Evolutionary conservation across 2,329 filamentous ascomycete species (phyloP).

Genomic region (Trichoderma sp.): DNA sequence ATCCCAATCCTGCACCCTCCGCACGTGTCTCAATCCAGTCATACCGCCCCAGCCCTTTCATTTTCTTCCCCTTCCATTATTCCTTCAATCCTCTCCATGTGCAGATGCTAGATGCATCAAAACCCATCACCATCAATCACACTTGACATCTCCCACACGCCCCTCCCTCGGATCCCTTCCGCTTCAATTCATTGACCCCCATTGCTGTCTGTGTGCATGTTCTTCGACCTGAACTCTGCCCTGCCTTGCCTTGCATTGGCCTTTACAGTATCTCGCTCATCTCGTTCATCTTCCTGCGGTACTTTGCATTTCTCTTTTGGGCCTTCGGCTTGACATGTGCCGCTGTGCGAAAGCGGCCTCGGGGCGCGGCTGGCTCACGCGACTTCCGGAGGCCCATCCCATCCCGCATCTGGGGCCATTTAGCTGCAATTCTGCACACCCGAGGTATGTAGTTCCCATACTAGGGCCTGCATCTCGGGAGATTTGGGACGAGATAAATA

Average conservation of each 20-base stretch:
- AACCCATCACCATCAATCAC: neutral
- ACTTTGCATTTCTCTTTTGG: neutral
- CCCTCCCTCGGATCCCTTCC: neutral
- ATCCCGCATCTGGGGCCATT: neutral
- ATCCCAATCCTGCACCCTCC: neutral
- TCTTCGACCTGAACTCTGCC: neutral
- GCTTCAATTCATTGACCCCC: neutral
- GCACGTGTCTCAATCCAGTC: conserved; percentile 5
- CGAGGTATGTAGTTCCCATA: neutral
- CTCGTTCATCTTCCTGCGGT: neutral
- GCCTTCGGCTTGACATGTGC: neutral
- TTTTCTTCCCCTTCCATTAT: neutral
- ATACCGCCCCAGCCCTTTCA: neutral
- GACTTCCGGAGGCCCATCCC: neutral
- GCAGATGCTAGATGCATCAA: neutral
- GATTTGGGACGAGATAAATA: neutral
- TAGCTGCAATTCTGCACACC: neutral
- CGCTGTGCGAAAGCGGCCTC: neutral
- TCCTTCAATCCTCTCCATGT: neutral
- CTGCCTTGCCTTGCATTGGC: neutral
- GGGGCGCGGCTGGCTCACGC: neutral
- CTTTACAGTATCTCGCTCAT: neutral
- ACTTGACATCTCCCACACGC: neutral
- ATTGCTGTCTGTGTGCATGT: neutral
- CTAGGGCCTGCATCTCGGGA: neutral